These are phyloP conservation scores for Graphilbum fragrans DNA, from an alignment of 2,329 filamentous ascomycete species.

Conservation along the genomic window DNA sequence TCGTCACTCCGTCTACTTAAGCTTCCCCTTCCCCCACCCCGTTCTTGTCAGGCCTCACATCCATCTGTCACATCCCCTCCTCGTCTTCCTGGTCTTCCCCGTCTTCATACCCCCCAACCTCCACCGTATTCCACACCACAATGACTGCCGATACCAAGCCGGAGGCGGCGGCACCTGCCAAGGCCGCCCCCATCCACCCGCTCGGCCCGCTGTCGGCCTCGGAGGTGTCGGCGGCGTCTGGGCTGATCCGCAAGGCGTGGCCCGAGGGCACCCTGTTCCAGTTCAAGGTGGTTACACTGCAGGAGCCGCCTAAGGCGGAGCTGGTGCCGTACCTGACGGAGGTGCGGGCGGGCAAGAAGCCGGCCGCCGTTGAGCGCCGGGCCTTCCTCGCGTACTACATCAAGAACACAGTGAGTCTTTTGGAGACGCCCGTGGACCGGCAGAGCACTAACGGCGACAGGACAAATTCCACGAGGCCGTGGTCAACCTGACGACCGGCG, in stretches of 20 bases:
- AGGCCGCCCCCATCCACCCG: constrained; percentile 42
- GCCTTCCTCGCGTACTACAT: constrained; percentile 13
- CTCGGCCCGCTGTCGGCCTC: constrained; percentile 44
- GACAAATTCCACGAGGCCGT: constrained; percentile 49
- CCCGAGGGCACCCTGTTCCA: constrained; percentile 41
- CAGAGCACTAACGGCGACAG: constrained; percentile 45
- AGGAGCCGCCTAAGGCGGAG: constrained; percentile 36
- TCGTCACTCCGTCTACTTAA: no score
- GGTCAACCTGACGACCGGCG: constrained; percentile 17
- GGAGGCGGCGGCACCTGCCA: no score
- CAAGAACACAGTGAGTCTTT: background rate
- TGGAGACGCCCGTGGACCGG: constrained; percentile 42
- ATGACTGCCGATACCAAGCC: no score
- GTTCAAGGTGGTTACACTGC: constrained; percentile 38
- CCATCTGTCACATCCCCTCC: no score
- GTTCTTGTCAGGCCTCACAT: no score
- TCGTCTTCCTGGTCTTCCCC: no score
- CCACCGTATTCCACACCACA: no score
- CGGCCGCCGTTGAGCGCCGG: constrained; percentile 17
- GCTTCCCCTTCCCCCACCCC: no score
- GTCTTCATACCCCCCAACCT: no score
- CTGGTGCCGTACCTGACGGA: constrained; percentile 31
- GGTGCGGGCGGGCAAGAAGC: constrained; percentile 23
- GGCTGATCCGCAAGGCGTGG: constrained; percentile 39
- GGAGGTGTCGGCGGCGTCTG: constrained; percentile 40